Evolutionary conservation across 805 yeast species (phyloP).

Genomic region (Candida xyloterini): DNA sequence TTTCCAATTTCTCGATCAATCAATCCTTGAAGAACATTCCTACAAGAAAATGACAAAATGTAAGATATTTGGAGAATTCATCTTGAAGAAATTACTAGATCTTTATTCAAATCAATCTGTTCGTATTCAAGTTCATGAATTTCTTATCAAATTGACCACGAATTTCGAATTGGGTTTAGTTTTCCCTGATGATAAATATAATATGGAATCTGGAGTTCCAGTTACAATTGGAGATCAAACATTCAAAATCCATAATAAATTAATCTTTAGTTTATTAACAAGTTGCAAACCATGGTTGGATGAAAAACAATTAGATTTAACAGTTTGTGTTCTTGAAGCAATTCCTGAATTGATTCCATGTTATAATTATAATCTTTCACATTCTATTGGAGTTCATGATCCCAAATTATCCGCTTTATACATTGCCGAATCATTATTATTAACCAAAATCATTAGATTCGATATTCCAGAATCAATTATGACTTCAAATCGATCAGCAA

Average conservation of each 20-base stretch:
- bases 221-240: constrained; percentile 46
- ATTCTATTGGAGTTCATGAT: constrained; percentile 67
- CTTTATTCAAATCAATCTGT: constrained; percentile 39
- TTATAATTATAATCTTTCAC: constrained; percentile 54
- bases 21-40: constrained; percentile 55
- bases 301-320: constrained; percentile 54
- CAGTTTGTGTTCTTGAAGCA: constrained; percentile 44
- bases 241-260: constrained; percentile 65
- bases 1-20: constrained; percentile 45
- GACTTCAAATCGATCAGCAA: constrained; percentile 8
- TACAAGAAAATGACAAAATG: constrained; percentile 70
- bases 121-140: constrained; percentile 39
- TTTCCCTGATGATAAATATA: constrained; percentile 41
- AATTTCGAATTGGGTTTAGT: constrained; percentile 48
- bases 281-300: constrained; percentile 82
- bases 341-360: constrained; percentile 75
- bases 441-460: constrained; percentile 56
- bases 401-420: constrained; percentile 81
- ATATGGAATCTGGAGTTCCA: constrained; percentile 38
- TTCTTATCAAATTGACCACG: constrained; percentile 48
- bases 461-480: constrained; percentile 46
- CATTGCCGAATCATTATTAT: constrained; percentile 67
- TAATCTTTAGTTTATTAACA: constrained; percentile 59
- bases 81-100: constrained; percentile 54
- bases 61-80: constrained; percentile 74